Conservation (phyloP, 345 rosid genomes). For the Laguncularia racemosa region DNA sequence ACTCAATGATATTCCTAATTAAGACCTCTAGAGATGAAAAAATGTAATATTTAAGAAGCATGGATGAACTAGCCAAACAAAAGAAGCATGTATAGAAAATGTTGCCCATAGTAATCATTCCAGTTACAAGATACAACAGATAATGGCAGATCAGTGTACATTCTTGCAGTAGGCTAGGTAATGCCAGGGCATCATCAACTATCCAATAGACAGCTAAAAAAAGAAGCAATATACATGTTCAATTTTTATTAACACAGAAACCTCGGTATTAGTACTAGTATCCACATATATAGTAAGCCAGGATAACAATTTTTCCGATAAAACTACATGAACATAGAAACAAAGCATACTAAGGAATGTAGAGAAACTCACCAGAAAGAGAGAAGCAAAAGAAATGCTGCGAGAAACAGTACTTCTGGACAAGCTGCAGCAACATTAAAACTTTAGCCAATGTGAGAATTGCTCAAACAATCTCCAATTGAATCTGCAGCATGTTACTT, state of each 20-base stretch:
- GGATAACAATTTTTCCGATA: neutral
- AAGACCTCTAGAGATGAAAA: neutral
- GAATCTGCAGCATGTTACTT: neutral
- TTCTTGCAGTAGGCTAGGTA: neutral
- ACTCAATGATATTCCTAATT: too few relatives aligned
- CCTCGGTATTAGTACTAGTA: too few relatives aligned
- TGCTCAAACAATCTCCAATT: neutral
- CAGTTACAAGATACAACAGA: too few relatives aligned
- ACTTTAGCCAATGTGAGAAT: conserved; percentile 2
- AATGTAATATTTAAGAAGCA: neutral
- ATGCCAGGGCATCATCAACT: neutral
- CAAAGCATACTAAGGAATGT: neutral
- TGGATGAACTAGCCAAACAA: neutral
- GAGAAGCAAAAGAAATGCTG: conserved; percentile 50
- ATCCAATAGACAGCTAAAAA: conserved; percentile 3
- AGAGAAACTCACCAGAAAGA: conserved; percentile 50
- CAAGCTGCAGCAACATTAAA: conserved; percentile 37
- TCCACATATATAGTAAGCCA: too few relatives aligned
- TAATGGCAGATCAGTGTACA: too few relatives aligned
- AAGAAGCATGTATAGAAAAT: too few relatives aligned
- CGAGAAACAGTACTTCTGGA: conserved; percentile 47
- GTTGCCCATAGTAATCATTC: too few relatives aligned
- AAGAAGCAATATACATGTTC: too few relatives aligned
- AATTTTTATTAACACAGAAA: too few relatives aligned
- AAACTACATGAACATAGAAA: neutral